These are phyloP conservation scores for Fusarium circinatum DNA, from an alignment of 2,329 filamentous ascomycete species.

Conservation along the genomic window DNA sequence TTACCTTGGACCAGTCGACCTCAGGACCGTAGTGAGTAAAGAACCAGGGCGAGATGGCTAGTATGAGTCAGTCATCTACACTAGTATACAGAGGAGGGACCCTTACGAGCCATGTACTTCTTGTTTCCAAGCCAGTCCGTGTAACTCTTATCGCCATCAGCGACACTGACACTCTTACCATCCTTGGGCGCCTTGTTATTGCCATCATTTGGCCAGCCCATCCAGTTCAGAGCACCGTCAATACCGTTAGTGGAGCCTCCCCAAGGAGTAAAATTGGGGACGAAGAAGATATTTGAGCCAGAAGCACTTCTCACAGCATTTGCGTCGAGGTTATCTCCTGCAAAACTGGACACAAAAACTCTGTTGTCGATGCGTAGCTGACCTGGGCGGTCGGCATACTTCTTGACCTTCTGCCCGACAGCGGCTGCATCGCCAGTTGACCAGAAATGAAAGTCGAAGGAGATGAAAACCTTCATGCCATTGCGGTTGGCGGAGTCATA, in stretches of 20 bases:
- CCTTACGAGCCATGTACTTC: slow-evolving; percentile 58
- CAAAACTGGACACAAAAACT: slow-evolving; percentile 65
- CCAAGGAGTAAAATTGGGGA: slow-evolving; percentile 60
- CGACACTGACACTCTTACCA: slow-evolving; percentile 53
- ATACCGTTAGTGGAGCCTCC: slow-evolving; percentile 51
- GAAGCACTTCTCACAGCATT: slow-evolving; percentile 54
- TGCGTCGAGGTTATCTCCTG: slow-evolving; percentile 58
- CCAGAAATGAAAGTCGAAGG: slow-evolving; percentile 67
- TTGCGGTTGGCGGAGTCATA: slow-evolving; percentile 60
- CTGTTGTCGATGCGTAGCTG: slow-evolving; percentile 62
- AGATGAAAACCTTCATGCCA: slow-evolving; percentile 65
- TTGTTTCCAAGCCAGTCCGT: slow-evolving; percentile 51
- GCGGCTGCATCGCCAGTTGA: slow-evolving; percentile 47
- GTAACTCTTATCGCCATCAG: slow-evolving; percentile 51
- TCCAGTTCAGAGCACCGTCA: slow-evolving; percentile 60
- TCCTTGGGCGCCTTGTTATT: slow-evolving; percentile 60
- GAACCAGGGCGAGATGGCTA: slow-evolving; percentile 54
- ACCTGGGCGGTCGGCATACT: slow-evolving; percentile 55
- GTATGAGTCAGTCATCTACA: not conserved
- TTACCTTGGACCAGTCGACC: slow-evolving; percentile 27
- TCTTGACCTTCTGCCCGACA: slow-evolving; percentile 57
- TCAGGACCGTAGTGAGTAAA: slow-evolving; percentile 56
- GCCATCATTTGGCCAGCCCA: slow-evolving; percentile 57
- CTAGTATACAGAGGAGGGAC: fast-evolving
- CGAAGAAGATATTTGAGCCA: slow-evolving; percentile 58